phyloP scores from a whole-genome alignment of 257 asterid species.

The Leptodermis oblonga region DNA sequence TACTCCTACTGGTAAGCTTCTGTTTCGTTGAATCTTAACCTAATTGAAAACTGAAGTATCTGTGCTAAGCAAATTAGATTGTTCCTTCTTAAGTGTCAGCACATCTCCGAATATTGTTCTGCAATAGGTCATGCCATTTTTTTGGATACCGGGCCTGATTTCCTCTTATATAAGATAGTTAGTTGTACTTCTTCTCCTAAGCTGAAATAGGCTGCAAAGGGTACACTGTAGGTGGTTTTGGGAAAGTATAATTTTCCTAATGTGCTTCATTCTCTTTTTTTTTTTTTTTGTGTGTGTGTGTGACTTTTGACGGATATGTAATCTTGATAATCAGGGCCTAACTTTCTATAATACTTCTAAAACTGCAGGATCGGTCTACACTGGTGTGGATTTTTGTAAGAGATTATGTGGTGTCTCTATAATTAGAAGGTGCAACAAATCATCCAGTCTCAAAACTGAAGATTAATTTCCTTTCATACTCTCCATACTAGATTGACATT shows the following conservation, averaged over 20 bases:
- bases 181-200: neutral
- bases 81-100: neutral
- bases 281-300: neutral
- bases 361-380: slow-evolving; percentile 83
- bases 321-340: neutral
- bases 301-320: neutral
- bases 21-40: neutral
- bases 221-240: neutral
- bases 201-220: neutral
- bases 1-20: slow-evolving; percentile 89
- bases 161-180: slow-evolving; percentile 3
- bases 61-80: slow-evolving; percentile 1
- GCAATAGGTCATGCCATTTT: neutral
- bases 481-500: neutral
- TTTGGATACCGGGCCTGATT: neutral
- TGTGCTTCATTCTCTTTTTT: neutral
- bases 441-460: slow-evolving; percentile 1
- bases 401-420: slow-evolving; percentile 95
- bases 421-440: slow-evolving; percentile 67
- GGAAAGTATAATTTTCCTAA: neutral
- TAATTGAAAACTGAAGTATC: neutral
- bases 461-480: neutral
- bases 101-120: too few relatives aligned
- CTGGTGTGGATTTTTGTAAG: slow-evolving; percentile 96
- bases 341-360: neutral